Base-by-base conservation (phyloP, 1,284 basidiomycete species). In the Irpex lacteus region DNA sequence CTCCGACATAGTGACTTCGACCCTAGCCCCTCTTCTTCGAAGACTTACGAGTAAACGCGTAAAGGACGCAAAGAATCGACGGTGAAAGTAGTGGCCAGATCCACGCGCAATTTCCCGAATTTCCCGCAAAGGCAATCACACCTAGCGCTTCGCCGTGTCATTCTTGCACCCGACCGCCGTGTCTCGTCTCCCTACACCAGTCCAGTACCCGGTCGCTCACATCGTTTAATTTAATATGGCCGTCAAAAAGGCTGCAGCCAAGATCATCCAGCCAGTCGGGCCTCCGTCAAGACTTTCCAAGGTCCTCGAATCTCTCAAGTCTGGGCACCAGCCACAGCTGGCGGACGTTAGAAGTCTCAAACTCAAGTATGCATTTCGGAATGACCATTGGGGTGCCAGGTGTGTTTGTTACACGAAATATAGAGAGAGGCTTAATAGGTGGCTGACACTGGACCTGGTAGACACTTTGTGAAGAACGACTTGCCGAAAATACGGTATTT, bases 321-420 rank as follows among this genome's bases (percentile, higher is more conserved):
- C 78, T 5, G 72, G 78, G 1, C 90, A 91, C 1, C 80, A 78
- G 60, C 85, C 90, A n/a, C 73, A 78, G 1, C 75, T 92, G 2
- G 70, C 76, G 0, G 78, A 77, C 6, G 75, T 92, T 44, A 84
- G 81, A 61, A 75, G 77, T 6, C 71, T 92, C 19, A 83, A 78
- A 64, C 75, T 92, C 37, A 85, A 83, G 0, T 79, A 85, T 53
- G 89, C 89, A 0, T 76, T 77, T 47, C 78, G 80, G 66, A 90
- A 91, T 71, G 88, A 90, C 72, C 88, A 92, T 72, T 91, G 87
- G 71, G 90, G 89, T 68, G 88, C 90, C 26, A 81, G 88, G 83
- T 83, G 63, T 63, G 80, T 67, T 2, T 40, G 38, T 15, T 40
- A 1, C 3, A 4, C 4, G 38, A 40, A 15, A 4, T 40, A 9